Evolutionary conservation across 2,329 filamentous ascomycete species (phyloP).

Genomic region (Fusarium sp.): DNA sequence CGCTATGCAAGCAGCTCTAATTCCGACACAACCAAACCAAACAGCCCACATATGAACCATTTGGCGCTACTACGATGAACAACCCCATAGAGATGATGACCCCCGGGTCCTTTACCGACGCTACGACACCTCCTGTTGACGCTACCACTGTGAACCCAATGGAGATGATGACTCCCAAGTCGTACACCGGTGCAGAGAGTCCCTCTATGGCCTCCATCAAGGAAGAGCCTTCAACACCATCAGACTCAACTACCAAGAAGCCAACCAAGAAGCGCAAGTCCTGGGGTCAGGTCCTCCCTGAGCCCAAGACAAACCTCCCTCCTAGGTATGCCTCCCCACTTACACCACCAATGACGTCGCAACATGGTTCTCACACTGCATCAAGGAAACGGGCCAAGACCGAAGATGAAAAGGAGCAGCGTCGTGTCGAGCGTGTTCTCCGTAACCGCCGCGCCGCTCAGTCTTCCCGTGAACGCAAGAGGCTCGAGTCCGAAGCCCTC

Average conservation of each 20-base stretch:
- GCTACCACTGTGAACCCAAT: conserved; percentile 53
- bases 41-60: conserved; percentile 21
- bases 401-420: conserved; percentile 98
- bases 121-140: conserved; percentile 44
- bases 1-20: conserved; percentile 26
- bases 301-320: conserved; percentile 94
- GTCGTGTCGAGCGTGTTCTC: conserved; percentile 94
- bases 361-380: conserved; percentile 39
- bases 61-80: conserved; percentile 17
- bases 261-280: conserved; percentile 93
- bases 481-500: conserved; percentile 84
- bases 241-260: conserved; percentile 64
- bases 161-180: conserved; percentile 60
- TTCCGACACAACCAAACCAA: conserved; percentile 29
- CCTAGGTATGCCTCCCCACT: conserved; percentile 68
- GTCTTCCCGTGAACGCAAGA: conserved; percentile 93
- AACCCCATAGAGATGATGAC: conserved; percentile 3
- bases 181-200: conserved; percentile 47
- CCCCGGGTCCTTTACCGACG: conserved; percentile 54
- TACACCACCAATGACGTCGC: neutral
- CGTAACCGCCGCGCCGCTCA: conserved; percentile 95
- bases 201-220: conserved; percentile 23
- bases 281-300: conserved; percentile 96
- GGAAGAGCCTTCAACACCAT: conserved; percentile 38
- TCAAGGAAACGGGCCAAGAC: conserved; percentile 94